phyloP scores from a whole-genome alignment of 1,284 basidiomycete species.

The Kwoniella shivajii region DNA sequence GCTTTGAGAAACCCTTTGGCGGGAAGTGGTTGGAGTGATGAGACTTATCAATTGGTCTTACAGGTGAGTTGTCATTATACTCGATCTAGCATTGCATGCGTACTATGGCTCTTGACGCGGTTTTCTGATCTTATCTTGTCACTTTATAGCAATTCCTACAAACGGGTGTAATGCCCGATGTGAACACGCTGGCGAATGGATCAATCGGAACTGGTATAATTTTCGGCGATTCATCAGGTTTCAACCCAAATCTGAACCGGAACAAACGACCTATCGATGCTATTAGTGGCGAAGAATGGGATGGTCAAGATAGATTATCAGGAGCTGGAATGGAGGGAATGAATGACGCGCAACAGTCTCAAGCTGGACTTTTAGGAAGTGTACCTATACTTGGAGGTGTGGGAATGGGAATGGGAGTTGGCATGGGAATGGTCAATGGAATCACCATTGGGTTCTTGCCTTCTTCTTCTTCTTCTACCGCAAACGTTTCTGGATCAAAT shows the following conservation, averaged over 20 bases:
- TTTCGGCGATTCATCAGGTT: conserved; percentile 33
- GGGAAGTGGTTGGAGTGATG: conserved; percentile 50
- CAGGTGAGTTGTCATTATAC: conserved; percentile 36
- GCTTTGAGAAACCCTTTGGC: conserved; percentile 45
- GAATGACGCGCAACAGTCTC: not conserved
- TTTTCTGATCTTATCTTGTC: no score
- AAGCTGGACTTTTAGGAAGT: not conserved
- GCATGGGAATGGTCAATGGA: conserved; percentile 5
- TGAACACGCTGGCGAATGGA: conserved; percentile 16
- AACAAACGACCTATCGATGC: conserved; percentile 45
- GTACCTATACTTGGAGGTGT: no score
- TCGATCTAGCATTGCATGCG: not conserved
- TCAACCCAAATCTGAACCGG: conserved; percentile 8
- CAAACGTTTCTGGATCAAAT: not conserved
- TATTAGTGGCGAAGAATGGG: conserved; percentile 35
- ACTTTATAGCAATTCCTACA: conserved; percentile 35
- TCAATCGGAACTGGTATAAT: conserved; percentile 41
- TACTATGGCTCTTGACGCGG: not conserved
- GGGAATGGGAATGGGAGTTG: not conserved
- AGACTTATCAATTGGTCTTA: conserved; percentile 47
- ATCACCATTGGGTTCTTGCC: not conserved
- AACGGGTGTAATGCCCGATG: conserved; percentile 37
- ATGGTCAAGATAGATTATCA: not conserved
- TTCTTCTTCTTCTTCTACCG: not conserved
- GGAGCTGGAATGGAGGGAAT: not conserved